A percentile compares a stretch with the other conserved stretches of the same genome.
These are phyloP conservation scores for Clarireedia monteithiana DNA, from an alignment of 2,329 filamentous ascomycete genomes.

Conservation along the genomic window DNA sequence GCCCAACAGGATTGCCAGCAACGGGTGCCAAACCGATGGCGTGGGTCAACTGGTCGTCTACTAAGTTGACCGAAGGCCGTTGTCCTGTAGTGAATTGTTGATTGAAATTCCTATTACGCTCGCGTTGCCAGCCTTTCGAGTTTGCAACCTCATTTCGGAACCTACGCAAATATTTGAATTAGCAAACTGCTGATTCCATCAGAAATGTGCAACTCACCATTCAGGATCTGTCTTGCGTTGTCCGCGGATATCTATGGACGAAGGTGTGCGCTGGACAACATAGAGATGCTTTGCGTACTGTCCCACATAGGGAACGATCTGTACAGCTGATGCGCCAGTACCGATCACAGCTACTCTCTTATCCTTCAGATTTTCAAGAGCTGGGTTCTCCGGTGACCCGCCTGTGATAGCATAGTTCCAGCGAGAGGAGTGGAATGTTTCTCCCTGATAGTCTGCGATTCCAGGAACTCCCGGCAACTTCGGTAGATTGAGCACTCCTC, in stretches of 20 bases:
- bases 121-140: conserved; percentile 40
- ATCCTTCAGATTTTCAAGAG: conserved; percentile 20
- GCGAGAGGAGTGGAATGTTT: conserved; percentile 36
- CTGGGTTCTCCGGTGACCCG: conserved; percentile 15
- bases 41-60: conserved; percentile 40
- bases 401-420: conserved; percentile 34
- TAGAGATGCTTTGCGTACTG: conserved; percentile 42
- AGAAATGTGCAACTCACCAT: conserved; percentile 28
- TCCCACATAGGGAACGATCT: conserved; percentile 34
- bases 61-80: conserved; percentile 21
- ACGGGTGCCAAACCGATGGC: neutral
- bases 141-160: neutral
- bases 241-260: conserved; percentile 33
- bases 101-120: conserved; percentile 38
- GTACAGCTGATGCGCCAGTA: conserved; percentile 24
- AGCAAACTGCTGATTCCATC: neutral
- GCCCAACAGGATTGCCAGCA: neutral
- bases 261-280: conserved; percentile 50
- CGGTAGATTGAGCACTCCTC: conserved; percentile 15
- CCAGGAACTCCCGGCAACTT: conserved; percentile 38
- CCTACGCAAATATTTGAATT: neutral
- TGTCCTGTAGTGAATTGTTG: neutral
- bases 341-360: conserved; percentile 25
- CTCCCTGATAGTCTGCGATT: conserved; percentile 32
- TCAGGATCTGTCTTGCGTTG: conserved; percentile 25